Percentiles rank a stretch among this genome's conserved stretches.
Evolutionary conservation across 495 filamentous ascomycete genomes (phyloP).

Genomic region (Daldinia vernicosa): DNA sequence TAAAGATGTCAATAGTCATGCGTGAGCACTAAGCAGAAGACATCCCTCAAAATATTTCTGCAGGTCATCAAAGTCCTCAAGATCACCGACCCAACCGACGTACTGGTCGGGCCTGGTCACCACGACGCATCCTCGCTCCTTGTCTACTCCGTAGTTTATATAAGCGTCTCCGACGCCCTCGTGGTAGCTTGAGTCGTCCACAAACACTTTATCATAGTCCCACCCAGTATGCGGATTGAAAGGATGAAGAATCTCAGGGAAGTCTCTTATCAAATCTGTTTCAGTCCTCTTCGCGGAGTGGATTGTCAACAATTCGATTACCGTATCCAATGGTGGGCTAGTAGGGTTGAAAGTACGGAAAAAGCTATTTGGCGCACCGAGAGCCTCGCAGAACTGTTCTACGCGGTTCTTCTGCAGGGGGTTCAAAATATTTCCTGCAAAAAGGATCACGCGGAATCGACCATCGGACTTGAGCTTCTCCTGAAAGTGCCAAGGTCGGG

Average conservation of each 20-base stretch:
- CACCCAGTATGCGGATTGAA: constrained; percentile 66
- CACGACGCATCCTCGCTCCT: constrained; percentile 66
- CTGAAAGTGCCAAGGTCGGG: constrained; percentile 65
- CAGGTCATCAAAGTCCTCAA: constrained; percentile 62
- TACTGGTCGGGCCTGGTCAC: constrained; percentile 68
- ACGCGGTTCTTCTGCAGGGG: constrained; percentile 56
- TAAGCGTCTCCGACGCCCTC: constrained; percentile 71
- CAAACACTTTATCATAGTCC: constrained; percentile 73
- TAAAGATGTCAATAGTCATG: background rate
- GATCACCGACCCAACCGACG: constrained; percentile 64
- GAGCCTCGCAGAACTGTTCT: constrained; percentile 52
- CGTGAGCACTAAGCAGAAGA: constrained; percentile 40
- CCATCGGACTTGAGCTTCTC: constrained; percentile 62
- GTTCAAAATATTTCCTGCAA: constrained; percentile 66
- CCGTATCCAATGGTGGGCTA: constrained; percentile 50
- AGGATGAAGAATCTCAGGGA: constrained; percentile 66
- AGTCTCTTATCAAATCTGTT: constrained; percentile 63
- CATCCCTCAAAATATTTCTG: constrained; percentile 49
- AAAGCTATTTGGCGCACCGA: constrained; percentile 50
- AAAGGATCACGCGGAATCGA: constrained; percentile 70
- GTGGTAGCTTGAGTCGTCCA: constrained; percentile 68
- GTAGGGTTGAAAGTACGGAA: constrained; percentile 56
- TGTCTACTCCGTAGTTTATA: constrained; percentile 68
- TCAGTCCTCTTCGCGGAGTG: constrained; percentile 62
- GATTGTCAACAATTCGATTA: constrained; percentile 69